Percentiles rank a stretch among this genome's conserved stretches.
Conservation (phyloP, 306 rosid species). For the Vachellia pachyceras region DNA sequence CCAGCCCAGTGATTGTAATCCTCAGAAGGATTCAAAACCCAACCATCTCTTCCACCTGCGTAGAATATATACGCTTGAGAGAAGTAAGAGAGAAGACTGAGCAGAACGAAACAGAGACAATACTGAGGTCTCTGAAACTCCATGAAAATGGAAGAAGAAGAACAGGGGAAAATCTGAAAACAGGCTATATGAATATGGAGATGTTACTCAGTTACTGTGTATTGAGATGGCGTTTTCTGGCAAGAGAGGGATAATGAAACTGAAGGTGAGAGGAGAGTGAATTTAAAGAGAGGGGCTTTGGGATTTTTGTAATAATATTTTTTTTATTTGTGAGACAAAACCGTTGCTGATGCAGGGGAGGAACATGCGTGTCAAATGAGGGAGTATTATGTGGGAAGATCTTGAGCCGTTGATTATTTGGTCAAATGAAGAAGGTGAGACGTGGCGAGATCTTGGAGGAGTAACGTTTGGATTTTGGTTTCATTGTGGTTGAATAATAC, state of each 20-base stretch:
- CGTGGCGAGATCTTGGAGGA: constrained; percentile 28
- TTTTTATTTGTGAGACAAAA: not conserved
- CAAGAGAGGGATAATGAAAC: not conserved
- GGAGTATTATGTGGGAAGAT: constrained; percentile 15
- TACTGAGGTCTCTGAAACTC: constrained; percentile 39
- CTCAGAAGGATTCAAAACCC: constrained; percentile 75
- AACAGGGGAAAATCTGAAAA: not conserved
- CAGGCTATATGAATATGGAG: not conserved
- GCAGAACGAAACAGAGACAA: constrained; percentile 26
- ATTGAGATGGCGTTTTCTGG: not conserved
- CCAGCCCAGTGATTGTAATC: constrained; percentile 64
- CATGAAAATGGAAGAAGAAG: constrained; percentile 30
- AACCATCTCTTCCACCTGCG: constrained; percentile 75
- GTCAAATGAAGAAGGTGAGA: not conserved
- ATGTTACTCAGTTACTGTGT: not conserved
- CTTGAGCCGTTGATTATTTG: not conserved
- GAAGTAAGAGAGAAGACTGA: constrained; percentile 39
- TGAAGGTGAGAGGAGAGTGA: not conserved
- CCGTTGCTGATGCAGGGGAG: not conserved
- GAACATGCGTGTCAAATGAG: constrained; percentile 13
- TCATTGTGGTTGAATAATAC: not conserved
- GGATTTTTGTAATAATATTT: not conserved
- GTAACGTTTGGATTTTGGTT: not conserved
- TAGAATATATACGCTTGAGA: constrained; percentile 52
- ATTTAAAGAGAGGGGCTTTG: not conserved